Evolutionary conservation across 768 basidiomycete genomes (phyloP), one percentile per base, ranked within the genome.

Genomic region (Hygrophorus pudorinus): DNA sequence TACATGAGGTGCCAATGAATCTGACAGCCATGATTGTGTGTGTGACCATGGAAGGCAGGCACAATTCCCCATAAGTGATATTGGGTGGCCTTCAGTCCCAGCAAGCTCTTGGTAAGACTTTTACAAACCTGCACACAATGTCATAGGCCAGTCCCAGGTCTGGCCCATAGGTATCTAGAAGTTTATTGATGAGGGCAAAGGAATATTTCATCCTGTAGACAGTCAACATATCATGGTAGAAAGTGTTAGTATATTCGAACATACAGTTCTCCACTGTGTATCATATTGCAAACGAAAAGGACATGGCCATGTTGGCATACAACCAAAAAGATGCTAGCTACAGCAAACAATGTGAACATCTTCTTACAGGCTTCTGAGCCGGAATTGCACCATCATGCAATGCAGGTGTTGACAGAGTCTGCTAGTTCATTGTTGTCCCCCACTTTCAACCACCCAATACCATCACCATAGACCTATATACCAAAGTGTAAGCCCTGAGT

Each of bases 181-280:
- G 42, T 17, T 49, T 48, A 2, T 53, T 49, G 5, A 60, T 28
- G 9, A 50, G 42, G 11, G 61, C 54, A 21, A 56, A 54, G 1
- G 55, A 49, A 46, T 62, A 62, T 45, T 60, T 62, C 35, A 53
- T 55, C 5, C 60, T 62, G 41, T n/a, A n/a, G n/a, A n/a, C n/a
- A 34, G 37, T 41, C 20, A 44, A 34, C 11, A 11, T 16, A 34
- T 37, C n/a, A 49, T 24, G 16, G n/a, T n/a, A n/a, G n/a, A n/a
- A n/a, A n/a, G 10, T n/a, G 3, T 36, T 35, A 71, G 70, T 7
- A 67, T 51, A 0, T 68, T 65, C 0, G 62, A 56, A 52, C 67
- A 63, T 0, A 59, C 47, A n/a, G n/a, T n/a, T n/a, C n/a, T n/a
- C n/a, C n/a, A n/a, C n/a, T n/a, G n/a, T n/a, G n/a, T n/a, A n/a